These are phyloP conservation scores for Fusarium staphyleae DNA, from an alignment of 2,329 filamentous ascomycete genomes.

Conservation along the genomic window DNA sequence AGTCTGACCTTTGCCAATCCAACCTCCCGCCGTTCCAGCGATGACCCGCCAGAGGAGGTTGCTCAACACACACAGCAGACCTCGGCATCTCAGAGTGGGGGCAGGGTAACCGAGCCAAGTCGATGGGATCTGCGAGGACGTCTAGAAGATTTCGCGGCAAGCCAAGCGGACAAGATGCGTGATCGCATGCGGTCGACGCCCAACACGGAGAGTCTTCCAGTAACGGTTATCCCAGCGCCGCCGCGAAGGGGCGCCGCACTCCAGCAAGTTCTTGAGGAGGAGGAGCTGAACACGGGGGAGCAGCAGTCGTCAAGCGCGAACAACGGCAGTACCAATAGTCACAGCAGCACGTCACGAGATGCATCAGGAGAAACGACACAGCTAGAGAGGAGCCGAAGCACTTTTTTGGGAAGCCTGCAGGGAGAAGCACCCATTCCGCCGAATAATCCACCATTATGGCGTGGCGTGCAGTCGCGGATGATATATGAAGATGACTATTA, in stretches of 20 bases:
- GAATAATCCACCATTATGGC: slow-evolving; percentile 53
- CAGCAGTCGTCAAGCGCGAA: slow-evolving; percentile 20
- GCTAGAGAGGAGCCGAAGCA: slow-evolving; percentile 34
- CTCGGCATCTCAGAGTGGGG: slow-evolving; percentile 5
- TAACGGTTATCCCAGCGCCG: slow-evolving; percentile 68
- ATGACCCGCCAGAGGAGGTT: slow-evolving; percentile 19
- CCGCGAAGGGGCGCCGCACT: slow-evolving; percentile 63
- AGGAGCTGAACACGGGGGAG: slow-evolving; percentile 44
- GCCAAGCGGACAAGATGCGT: slow-evolving; percentile 65
- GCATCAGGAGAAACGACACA: slow-evolving; percentile 33
- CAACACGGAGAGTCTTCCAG: slow-evolving; percentile 62
- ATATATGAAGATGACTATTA: slow-evolving; percentile 46
- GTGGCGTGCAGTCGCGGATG: slow-evolving; percentile 47
- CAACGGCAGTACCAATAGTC: slow-evolving; percentile 31
- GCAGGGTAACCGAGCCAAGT: slow-evolving; percentile 31
- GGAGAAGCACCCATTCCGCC: slow-evolving; percentile 42
- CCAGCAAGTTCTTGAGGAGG: slow-evolving; percentile 64
- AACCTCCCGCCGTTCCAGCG: slow-evolving; percentile 16
- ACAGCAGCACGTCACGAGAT: slow-evolving; percentile 37
- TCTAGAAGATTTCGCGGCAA: slow-evolving; percentile 67
- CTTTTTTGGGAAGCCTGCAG: slow-evolving; percentile 32
- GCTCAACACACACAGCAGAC: slow-evolving; percentile 9
- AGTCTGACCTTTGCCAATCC: slow-evolving; percentile 33
- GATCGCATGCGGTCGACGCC: slow-evolving; percentile 62
- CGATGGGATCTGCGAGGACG: slow-evolving; percentile 65